Percentiles rank a stretch among this genome's conserved stretches.
These are phyloP conservation scores for Dactylellina haptotyla DNA, from an alignment of 2,329 filamentous ascomycete species.

Conservation along the genomic window DNA sequence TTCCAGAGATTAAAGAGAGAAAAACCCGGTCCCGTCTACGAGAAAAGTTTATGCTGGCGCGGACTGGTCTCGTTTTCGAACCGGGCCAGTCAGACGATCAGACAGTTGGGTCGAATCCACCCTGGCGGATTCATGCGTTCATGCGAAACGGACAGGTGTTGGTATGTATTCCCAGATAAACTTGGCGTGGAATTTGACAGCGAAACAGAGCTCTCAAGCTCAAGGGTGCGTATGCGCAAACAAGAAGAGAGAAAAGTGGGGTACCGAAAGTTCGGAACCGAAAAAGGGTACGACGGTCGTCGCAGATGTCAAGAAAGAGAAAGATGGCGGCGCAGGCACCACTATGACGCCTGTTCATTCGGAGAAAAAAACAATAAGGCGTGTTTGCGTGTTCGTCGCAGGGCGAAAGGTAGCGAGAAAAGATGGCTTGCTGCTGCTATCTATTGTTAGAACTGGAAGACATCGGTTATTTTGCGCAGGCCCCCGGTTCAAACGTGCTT, in stretches of 20 bases:
- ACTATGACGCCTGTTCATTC: too few species aligned
- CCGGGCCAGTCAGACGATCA: too few species aligned
- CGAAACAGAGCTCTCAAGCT: too few species aligned
- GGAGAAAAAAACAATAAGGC: not conserved
- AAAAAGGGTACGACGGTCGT: not conserved
- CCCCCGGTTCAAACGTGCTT: slow-evolving; percentile 38
- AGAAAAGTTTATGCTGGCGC: too few species aligned
- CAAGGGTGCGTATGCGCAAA: not conserved
- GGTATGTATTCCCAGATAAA: too few species aligned
- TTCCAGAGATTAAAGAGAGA: not conserved
- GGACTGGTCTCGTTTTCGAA: too few species aligned
- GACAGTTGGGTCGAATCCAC: too few species aligned
- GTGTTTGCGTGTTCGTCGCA: not conserved
- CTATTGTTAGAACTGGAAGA: slow-evolving; percentile 40
- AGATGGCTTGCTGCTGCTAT: not conserved
- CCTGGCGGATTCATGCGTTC: slow-evolving; percentile 15
- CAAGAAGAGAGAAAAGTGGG: not conserved
- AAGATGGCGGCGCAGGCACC: not conserved
- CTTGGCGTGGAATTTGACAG: too few species aligned
- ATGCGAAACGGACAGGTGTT: not conserved
- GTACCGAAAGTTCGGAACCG: slow-evolving; percentile 13
- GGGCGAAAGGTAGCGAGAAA: not conserved
- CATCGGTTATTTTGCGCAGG: slow-evolving; percentile 1
- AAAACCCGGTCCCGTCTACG: too few species aligned
- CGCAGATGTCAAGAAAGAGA: not conserved